Conservation (phyloP, 2,329 filamentous ascomycete genomes). For the Endocalyx cinctus region DNA sequence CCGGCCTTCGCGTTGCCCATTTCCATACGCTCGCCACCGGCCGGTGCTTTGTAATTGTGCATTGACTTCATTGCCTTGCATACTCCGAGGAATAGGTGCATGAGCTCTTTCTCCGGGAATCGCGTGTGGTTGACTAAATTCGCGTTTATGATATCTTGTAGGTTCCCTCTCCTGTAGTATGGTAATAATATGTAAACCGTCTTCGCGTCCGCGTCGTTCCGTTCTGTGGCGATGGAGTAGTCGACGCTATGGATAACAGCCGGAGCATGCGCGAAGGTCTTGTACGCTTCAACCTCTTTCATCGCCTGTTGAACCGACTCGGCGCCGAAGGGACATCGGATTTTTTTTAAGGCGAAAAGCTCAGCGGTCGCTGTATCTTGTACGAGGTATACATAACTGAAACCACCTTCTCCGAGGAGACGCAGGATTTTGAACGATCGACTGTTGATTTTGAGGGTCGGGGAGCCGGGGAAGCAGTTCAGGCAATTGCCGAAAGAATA, state of each 20-base stretch:
- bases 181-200: constrained; percentile 95
- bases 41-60: constrained; percentile 73
- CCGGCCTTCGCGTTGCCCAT: constrained; percentile 40
- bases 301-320: constrained; percentile 93
- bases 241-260: constrained; percentile 60
- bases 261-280: constrained; percentile 74
- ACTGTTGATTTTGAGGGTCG: constrained; percentile 90
- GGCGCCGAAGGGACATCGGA: constrained; percentile 94
- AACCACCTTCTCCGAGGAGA: constrained; percentile 93
- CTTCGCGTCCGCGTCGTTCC: constrained; percentile 65
- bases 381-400: constrained; percentile 98
- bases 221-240: constrained; percentile 50
- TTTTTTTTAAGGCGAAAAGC: constrained; percentile 95
- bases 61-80: constrained; percentile 83
- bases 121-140: constrained; percentile 92
- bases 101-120: constrained; percentile 83
- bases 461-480: constrained; percentile 91
- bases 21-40: constrained; percentile 46
- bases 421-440: constrained; percentile 94
- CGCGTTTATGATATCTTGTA: constrained; percentile 98
- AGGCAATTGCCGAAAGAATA: constrained; percentile 93
- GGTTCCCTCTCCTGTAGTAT: constrained; percentile 90
- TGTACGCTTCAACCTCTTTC: constrained; percentile 96
- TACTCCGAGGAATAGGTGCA: constrained; percentile 88
- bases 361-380: constrained; percentile 81